phyloP scores from a whole-genome alignment of 2,329 filamentous ascomycete species.

The Apiospora aurea region DNA sequence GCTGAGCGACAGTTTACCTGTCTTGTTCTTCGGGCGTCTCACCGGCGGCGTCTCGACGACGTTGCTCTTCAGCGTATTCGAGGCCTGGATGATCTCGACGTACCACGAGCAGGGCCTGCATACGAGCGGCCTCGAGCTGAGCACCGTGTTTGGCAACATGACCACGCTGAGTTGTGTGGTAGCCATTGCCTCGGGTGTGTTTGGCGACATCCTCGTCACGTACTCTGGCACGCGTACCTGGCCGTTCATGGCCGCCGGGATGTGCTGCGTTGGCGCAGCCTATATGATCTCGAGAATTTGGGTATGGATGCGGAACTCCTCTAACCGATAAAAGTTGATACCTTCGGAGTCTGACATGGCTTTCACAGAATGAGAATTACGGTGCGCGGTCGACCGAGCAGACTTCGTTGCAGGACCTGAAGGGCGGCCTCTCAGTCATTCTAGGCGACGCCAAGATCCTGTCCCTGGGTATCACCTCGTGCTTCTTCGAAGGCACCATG shows the following conservation, averaged over 20 bases:
- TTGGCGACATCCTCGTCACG: slow-evolving; percentile 57
- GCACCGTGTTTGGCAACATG: slow-evolving; percentile 57
- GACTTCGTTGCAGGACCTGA: slow-evolving; percentile 6
- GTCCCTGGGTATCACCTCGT: slow-evolving; percentile 59
- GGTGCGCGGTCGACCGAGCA: slow-evolving; percentile 9
- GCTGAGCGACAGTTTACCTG: slow-evolving; percentile 47
- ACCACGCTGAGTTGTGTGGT: slow-evolving; percentile 58
- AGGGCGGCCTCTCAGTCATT: slow-evolving; percentile 34
- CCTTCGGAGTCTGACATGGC: background rate
- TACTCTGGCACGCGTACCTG: slow-evolving; percentile 52
- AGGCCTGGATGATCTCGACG: slow-evolving; percentile 64
- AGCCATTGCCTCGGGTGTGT: slow-evolving; percentile 57
- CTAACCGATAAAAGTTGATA: background rate
- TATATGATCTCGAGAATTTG: slow-evolving; percentile 52
- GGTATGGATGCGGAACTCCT: slow-evolving; percentile 43
- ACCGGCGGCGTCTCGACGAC: slow-evolving; percentile 64
- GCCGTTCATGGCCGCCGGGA: slow-evolving; percentile 54
- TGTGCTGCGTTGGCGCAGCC: slow-evolving; percentile 42
- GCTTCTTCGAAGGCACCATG: slow-evolving; percentile 66
- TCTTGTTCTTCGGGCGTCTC: slow-evolving; percentile 62
- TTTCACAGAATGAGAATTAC: slow-evolving; percentile 25
- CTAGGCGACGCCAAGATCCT: slow-evolving; percentile 55
- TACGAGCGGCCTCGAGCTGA: slow-evolving; percentile 48
- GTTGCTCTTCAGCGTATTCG: slow-evolving; percentile 64
- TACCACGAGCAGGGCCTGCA: slow-evolving; percentile 56